These are phyloP conservation scores for Yarrowia porcina DNA, from an alignment of 805 yeast genomes.

Conservation along the genomic window DNA sequence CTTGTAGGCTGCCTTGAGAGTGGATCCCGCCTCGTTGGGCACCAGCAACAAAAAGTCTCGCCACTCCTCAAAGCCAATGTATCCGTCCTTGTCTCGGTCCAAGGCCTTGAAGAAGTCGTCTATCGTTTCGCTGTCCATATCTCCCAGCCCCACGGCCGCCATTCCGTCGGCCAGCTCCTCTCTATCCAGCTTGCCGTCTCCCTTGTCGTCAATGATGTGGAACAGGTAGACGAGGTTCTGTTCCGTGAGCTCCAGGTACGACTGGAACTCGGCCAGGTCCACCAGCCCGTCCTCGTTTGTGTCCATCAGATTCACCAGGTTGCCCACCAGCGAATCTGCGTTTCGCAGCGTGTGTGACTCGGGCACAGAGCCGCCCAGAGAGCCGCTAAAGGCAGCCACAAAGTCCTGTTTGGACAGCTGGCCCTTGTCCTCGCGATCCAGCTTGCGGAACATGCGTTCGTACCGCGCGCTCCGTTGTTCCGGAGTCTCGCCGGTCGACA, in stretches of 20 bases:
- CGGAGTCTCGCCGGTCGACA: slow-evolving; percentile 7
- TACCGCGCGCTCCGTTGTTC: slow-evolving; percentile 18
- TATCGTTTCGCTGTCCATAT: slow-evolving; percentile 52
- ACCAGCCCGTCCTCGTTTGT: slow-evolving; percentile 48
- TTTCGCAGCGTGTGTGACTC: slow-evolving; percentile 27
- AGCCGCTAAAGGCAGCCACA: slow-evolving; percentile 12
- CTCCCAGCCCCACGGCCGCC: slow-evolving; percentile 50
- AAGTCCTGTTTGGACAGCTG: slow-evolving; percentile 15
- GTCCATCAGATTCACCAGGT: slow-evolving; percentile 56
- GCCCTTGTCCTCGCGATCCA: slow-evolving; percentile 9
- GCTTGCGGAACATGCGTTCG: slow-evolving; percentile 10
- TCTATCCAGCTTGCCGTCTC: slow-evolving; percentile 66
- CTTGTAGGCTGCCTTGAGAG: slow-evolving; percentile 71
- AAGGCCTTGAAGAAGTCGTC: slow-evolving; percentile 54
- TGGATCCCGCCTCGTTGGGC: slow-evolving; percentile 53
- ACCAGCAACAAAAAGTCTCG: slow-evolving; percentile 75
- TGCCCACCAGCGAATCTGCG: slow-evolving; percentile 53
- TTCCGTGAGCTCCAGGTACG: slow-evolving; percentile 65
- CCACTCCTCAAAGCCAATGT: slow-evolving; percentile 80
- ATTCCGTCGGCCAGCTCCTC: slow-evolving; percentile 68
- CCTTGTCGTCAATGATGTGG: slow-evolving; percentile 60
- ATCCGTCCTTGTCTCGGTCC: slow-evolving; percentile 57
- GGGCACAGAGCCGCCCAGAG: slow-evolving; percentile 7
- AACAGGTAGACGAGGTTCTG: slow-evolving; percentile 68
- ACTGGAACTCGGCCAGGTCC: slow-evolving; percentile 57